These are phyloP conservation scores for Clarireedia hainanense DNA, from an alignment of 2,329 filamentous ascomycete genomes.

Conservation along the genomic window DNA sequence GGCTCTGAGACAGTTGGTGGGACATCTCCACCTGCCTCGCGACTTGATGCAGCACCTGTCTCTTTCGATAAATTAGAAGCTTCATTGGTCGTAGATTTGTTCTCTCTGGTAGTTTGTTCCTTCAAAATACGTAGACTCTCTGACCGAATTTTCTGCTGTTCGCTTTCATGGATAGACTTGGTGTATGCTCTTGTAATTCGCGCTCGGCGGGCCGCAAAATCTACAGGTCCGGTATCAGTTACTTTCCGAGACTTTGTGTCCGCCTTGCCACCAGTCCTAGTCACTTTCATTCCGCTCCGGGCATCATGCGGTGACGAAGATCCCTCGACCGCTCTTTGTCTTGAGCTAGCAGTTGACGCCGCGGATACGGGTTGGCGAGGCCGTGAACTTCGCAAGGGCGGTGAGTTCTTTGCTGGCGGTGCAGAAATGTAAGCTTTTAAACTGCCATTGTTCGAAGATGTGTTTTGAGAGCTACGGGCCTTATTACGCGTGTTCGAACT, in stretches of 20 bases:
- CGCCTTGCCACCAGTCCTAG: slow-evolving; percentile 17
- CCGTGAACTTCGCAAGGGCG: slow-evolving; percentile 70
- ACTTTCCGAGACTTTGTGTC: slow-evolving; percentile 36
- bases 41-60: background rate
- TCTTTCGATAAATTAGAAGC: background rate
- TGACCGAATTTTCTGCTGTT: slow-evolving; percentile 43
- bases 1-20: slow-evolving; percentile 8
- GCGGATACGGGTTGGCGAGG: slow-evolving; percentile 72
- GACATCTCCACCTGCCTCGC: slow-evolving; percentile 6
- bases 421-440: slow-evolving; percentile 69
- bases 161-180: slow-evolving; percentile 69
- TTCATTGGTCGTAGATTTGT: background rate
- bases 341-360: slow-evolving; percentile 63
- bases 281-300: slow-evolving; percentile 25
- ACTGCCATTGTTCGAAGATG: slow-evolving; percentile 39
- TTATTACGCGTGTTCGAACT: slow-evolving; percentile 15
- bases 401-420: slow-evolving; percentile 65
- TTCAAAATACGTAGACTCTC: slow-evolving; percentile 32
- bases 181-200: slow-evolving; percentile 80
- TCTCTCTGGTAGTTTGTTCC: slow-evolving; percentile 9
- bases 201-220: slow-evolving; percentile 76
- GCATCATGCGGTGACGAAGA: slow-evolving; percentile 20
- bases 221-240: slow-evolving; percentile 63
- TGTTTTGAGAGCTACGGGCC: slow-evolving; percentile 16
- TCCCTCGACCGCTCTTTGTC: slow-evolving; percentile 52